Percentiles rank a stretch among this genome's conserved stretches.
Conservation (phyloP, 345 rosid genomes). For the Garcia nutans region DNA sequence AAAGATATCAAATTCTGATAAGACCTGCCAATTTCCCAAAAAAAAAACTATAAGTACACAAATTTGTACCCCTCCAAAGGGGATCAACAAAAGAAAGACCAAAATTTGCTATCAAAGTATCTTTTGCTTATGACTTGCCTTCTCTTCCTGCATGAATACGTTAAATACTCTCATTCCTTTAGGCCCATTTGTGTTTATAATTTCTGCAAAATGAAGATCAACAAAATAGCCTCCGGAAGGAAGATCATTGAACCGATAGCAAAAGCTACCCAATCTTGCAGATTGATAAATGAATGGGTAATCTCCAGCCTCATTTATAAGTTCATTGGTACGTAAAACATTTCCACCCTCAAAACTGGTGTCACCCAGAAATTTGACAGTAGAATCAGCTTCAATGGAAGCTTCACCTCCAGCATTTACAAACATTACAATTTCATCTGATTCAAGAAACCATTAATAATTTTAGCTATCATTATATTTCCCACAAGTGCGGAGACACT, state of each 20-base stretch:
- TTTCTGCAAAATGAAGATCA: conserved; percentile 91
- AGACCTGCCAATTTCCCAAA: conserved; percentile 51
- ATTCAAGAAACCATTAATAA: conserved; percentile 8
- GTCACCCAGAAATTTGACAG: conserved; percentile 46
- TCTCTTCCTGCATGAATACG: conserved; percentile 84
- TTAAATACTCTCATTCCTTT: conserved; percentile 86
- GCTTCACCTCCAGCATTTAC: conserved; percentile 77
- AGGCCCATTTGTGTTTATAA: conserved; percentile 79
- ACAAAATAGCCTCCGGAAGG: conserved; percentile 60
- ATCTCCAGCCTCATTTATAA: conserved; percentile 75
- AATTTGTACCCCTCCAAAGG: not conserved
- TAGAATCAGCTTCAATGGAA: conserved; percentile 42
- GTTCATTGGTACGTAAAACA: conserved; percentile 68
- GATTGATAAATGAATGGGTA: conserved; percentile 68
- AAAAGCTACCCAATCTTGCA: conserved; percentile 70
- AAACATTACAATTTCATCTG: conserved; percentile 69
- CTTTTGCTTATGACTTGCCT: conserved; percentile 44
- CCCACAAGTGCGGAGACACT: too few species aligned
- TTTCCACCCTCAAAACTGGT: conserved; percentile 67
- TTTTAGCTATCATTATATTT: not conserved
- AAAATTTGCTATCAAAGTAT: not conserved
- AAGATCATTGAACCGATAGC: conserved; percentile 53
- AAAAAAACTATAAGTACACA: conserved; percentile 18
- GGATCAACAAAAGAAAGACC: not conserved
- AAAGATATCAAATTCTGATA: conserved; percentile 83